Base-by-base conservation (phyloP, 164 flowering plant genomes). In the Akebia trifoliata region DNA sequence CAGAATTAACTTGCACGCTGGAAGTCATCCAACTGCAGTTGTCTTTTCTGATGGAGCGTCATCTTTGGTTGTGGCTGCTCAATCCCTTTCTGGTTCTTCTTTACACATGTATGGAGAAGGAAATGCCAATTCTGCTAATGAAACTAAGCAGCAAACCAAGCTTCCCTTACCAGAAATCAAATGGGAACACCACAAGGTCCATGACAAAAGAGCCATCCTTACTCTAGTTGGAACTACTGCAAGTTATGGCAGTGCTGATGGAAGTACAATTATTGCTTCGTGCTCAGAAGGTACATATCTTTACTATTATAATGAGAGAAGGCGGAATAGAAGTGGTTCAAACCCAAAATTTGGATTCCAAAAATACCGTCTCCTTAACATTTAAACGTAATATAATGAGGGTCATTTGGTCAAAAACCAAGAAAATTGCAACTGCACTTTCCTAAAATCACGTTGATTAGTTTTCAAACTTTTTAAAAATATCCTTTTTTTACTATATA, bases 141-240 rank as follows among this genome's bases (percentile, higher is more conserved):
- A 79, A 25, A 28, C 54, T 35, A 84, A 83, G 61, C 84, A 80
- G 60, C 87, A 76, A 44, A 12, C 74, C 45, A 87, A 87, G 76
- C 93, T 78, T 69, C 95, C 97, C 31, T 79, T 77, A 21, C 98
- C 98, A 5, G 87, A 83, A 78, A 78, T 86, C 42, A 90, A 94
- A 72, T 94, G 99, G 99, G 89, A 79, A 68, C 89, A 79, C 50
- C 93, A 78, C 63, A 90, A 90, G 75, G 83, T 81, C 45, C 99
- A 94, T 64, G 95, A 85, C 7, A 70, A 72, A 43, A 79, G 66
- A 66, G 75, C 76, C 48, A 76, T 90, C 52, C 42, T 90, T 46
- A 86, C 90, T 57, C 73, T 94, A 3, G 59, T 59, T 69, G 92
- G 91, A 53, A 59, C 93, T 10, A 65, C 73, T 64, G 87, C 99